A percentile compares a stretch with the other conserved stretches of the same genome.
Evolutionary conservation across 768 basidiomycete species (phyloP).

Genomic region (Hemileccinum rubropunctum): DNA sequence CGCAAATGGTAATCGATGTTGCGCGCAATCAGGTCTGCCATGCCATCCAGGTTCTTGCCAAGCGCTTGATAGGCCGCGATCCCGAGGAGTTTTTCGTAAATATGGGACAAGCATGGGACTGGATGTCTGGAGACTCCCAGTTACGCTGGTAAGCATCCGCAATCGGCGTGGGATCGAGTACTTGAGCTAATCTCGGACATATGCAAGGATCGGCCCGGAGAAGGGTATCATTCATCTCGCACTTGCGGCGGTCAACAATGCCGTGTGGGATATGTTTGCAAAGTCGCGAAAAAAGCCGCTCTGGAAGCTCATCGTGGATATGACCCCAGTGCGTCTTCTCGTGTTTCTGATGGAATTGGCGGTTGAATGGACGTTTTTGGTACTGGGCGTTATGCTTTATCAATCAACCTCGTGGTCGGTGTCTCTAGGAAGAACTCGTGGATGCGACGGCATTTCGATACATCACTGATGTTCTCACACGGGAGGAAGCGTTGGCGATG

Average conservation of each 20-base stretch:
- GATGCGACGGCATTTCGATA: conserved; percentile 78
- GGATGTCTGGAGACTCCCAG: conserved; percentile 81
- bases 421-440: conserved; percentile 66
- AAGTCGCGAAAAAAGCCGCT: conserved; percentile 75
- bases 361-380: neutral
- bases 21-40: conserved; percentile 53
- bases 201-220: conserved; percentile 77
- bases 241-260: conserved; percentile 84
- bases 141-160: conserved; percentile 65
- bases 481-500: conserved; percentile 81
- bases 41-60: conserved; percentile 75
- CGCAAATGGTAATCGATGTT: too few species aligned
- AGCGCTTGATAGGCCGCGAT: conserved; percentile 78
- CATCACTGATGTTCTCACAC: conserved; percentile 88
- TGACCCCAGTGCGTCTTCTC: conserved; percentile 57
- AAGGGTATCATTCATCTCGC: conserved; percentile 92
- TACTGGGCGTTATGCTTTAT: neutral
- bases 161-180: neutral
- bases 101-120: conserved; percentile 89
- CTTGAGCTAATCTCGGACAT: neutral
- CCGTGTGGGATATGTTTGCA: conserved; percentile 90
- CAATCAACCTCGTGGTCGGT: conserved; percentile 4
- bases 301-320: conserved; percentile 90
- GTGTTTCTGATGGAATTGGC: conserved; percentile 7
- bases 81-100: conserved; percentile 78